Evolutionary conservation across 2,329 filamentous ascomycete genomes (phyloP), one percentile per base, ranked within the genome.

Genomic region (Neocatenulostroma microsporum): DNA sequence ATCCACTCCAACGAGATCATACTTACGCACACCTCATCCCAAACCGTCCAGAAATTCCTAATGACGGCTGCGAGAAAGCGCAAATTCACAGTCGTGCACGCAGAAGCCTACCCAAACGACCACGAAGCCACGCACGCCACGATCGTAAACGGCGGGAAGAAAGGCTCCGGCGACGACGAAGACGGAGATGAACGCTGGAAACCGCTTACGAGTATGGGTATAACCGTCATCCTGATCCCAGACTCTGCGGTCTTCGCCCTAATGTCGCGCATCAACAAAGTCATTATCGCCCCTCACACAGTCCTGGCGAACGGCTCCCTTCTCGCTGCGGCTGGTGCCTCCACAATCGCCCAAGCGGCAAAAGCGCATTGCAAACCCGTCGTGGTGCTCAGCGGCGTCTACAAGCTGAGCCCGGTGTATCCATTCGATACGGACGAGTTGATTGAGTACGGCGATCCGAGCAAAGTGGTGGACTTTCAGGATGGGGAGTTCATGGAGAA

Each of bases 261-360:
- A 53, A 96, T 98, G 84, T 84, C 88, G 7, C 79, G 83, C 42
- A 85, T 95, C 51, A 93, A 89, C 70, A 95, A 95, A 66, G 89
- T 98, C 43, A 84, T 98, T 32, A 70, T 98, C 5, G 82, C 84
- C 10, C 89, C 89, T 5, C 82, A 88, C 54, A 82, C 84, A 3
- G 84, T 98, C 19, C 78, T 93, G 30, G 84, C 85, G 33, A 91
- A 94, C 53, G 91, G 91, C 34, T 84, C 84, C 5, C 75, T 94
- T 18, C 73, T 96, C 19, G 83, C 86, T 13, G 82, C 87, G 26
- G 79, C 83, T 4, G 91, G 91, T n/a, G 83, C 84, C 9, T 78
- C 78, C 14, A 78, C 84, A 26, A 83, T 96, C 47, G 86, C 88
- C 4, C 80, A 82, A 44, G 87, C 88, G 6, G 91, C 91, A 11